Evolutionary conservation across 176 grass and related monocot genomes (phyloP).

Genomic region (Phyllostachys edulis): DNA sequence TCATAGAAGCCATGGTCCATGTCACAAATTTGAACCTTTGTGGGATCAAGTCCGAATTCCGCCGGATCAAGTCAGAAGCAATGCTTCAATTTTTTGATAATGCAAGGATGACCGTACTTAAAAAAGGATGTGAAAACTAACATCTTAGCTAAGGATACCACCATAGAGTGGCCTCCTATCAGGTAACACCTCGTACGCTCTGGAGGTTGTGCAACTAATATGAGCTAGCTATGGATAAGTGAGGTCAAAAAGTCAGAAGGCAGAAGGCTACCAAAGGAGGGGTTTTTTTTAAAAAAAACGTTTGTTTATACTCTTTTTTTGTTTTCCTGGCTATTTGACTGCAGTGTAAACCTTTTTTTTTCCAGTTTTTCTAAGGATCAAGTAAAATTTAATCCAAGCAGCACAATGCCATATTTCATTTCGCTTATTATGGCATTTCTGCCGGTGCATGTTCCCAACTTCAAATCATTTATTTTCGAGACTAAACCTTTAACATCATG

Average conservation of each 20-base stretch:
- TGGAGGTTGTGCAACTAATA: neutral
- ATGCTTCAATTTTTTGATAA: neutral
- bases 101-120: neutral
- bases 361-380: neutral
- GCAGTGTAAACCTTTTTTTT: neutral
- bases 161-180: neutral
- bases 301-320: too few relatives aligned
- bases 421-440: neutral
- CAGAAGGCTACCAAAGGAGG: too few relatives aligned
- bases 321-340: neutral
- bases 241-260: too few relatives aligned
- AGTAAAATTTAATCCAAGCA: neutral
- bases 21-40: slow-evolving; percentile 65
- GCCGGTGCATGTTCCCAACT: neutral
- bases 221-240: neutral
- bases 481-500: neutral
- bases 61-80: slow-evolving; percentile 44
- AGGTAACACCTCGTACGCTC: neutral
- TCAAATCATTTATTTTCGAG: neutral
- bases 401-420: neutral
- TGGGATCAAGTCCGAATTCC: slow-evolving; percentile 82
- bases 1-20: slow-evolving; percentile 87
- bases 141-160: neutral
- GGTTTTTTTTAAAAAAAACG: too few relatives aligned
- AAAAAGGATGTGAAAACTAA: neutral